A percentile compares a stretch with the other conserved stretches of the same genome.
Conservation (phyloP, 1,139 yeast species). For the Blastobotrys aristatus region DNA sequence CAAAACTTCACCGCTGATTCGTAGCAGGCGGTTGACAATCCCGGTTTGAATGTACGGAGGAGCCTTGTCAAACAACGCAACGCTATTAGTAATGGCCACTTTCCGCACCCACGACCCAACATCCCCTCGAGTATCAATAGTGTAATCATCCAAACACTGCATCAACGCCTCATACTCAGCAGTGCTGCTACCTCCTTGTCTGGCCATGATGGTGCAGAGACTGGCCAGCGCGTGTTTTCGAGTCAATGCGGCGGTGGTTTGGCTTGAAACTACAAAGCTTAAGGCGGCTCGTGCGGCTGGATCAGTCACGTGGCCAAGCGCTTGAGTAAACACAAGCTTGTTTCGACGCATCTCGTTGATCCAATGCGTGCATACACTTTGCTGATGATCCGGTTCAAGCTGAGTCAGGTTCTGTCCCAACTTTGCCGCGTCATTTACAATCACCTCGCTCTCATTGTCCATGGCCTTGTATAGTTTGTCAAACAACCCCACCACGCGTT, state of each 20-base stretch:
- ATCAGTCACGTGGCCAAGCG: not conserved
- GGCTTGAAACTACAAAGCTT: not conserved
- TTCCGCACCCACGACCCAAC: constrained; percentile 64
- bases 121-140: constrained; percentile 38
- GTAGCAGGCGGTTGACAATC: constrained; percentile 39
- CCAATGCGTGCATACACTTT: constrained; percentile 1
- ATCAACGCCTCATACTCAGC: constrained; percentile 15
- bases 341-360: constrained; percentile 1
- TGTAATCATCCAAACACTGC: constrained; percentile 33
- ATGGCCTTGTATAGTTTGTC: constrained; percentile 3
- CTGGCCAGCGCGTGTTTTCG: constrained; percentile 16
- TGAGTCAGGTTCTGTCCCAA: not conserved
- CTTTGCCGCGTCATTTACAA: constrained; percentile 16
- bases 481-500: not conserved
- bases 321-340: not conserved
- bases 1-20: constrained; percentile 53
- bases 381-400: not conserved
- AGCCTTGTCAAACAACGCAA: constrained; percentile 3
- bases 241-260: constrained; percentile 3
- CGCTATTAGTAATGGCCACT: constrained; percentile 38
- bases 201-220: constrained; percentile 9
- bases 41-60: constrained; percentile 14
- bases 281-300: not conserved
- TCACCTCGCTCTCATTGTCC: constrained; percentile 23
- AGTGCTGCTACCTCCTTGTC: not conserved